These are phyloP conservation scores for Obelidium mucronatum DNA, from an alignment of 192 early-diverging fungal genomes.

Conservation along the genomic window DNA sequence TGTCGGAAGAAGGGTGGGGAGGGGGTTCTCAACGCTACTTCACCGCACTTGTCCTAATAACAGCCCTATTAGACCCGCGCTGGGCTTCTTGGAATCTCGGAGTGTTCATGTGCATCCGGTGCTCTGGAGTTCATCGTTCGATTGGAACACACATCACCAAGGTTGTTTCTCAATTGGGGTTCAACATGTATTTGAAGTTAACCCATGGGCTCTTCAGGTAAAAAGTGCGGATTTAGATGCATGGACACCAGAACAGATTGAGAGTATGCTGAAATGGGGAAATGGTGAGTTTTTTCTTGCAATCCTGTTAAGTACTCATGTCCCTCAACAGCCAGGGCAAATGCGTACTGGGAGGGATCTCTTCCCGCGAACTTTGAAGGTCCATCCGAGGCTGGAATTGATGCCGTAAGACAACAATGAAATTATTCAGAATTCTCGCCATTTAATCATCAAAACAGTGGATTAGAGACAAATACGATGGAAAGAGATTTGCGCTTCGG, in stretches of 20 bases:
- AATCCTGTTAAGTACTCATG: background rate
- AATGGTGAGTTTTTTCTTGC: slow-evolving; percentile 52
- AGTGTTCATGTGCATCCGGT: slow-evolving; percentile 93
- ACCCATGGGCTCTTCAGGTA: slow-evolving; percentile 50
- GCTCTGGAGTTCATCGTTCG: slow-evolving; percentile 82
- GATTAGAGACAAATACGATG: slow-evolving; percentile 83
- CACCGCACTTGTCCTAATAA: background rate
- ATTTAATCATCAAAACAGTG: slow-evolving; percentile 69
- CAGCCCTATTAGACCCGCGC: slow-evolving; percentile 62
- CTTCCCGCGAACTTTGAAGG: slow-evolving; percentile 55
- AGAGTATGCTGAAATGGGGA: slow-evolving; percentile 81
- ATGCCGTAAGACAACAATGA: slow-evolving; percentile 7
- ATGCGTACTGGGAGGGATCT: slow-evolving; percentile 59
- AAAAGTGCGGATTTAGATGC: slow-evolving; percentile 84
- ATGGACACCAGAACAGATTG: slow-evolving; percentile 81
- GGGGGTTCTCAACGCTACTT: background rate
- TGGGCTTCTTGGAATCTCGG: slow-evolving; percentile 92
- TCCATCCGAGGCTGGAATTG: slow-evolving; percentile 60
- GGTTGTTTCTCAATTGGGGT: slow-evolving; percentile 53
- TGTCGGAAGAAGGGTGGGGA: slow-evolving; percentile 80
- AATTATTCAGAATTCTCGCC: background rate
- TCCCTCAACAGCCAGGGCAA: slow-evolving; percentile 31
- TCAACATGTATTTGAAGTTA: background rate
- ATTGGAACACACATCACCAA: slow-evolving; percentile 89
- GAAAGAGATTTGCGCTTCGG: slow-evolving; percentile 76